Evolutionary conservation across 2,329 filamentous ascomycete genomes (phyloP).

Genomic region (Aspergillaceae sp.): DNA sequence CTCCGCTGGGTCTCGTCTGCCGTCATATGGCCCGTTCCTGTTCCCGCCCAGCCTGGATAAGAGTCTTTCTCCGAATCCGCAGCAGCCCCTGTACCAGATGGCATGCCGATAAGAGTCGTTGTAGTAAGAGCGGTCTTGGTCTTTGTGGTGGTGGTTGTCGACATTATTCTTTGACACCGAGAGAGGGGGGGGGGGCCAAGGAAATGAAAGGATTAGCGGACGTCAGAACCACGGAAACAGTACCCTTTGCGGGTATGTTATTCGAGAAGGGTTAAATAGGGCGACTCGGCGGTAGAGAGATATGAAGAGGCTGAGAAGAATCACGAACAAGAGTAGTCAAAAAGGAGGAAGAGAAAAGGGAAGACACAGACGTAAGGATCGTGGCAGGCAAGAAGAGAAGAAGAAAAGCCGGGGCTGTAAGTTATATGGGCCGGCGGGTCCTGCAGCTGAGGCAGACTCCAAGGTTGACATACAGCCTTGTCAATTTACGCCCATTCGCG

Average conservation of each 20-base stretch:
- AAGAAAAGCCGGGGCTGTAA: too few relatives aligned
- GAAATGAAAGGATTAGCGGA: constrained; percentile 8
- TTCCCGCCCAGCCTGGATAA: constrained; percentile 34
- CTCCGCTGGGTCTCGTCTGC: constrained; percentile 29
- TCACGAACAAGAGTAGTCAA: constrained; percentile 1
- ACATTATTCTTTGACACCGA: constrained; percentile 12
- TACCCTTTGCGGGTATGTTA: neutral
- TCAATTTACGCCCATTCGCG: too few relatives aligned
- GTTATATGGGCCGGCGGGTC: too few relatives aligned
- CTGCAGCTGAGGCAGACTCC: too few relatives aligned
- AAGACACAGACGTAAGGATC: constrained; percentile 1
- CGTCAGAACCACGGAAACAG: constrained; percentile 2
- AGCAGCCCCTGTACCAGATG: constrained; percentile 15
- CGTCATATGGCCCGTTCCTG: constrained; percentile 14
- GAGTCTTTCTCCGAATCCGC: constrained; percentile 16
- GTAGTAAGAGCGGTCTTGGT: constrained; percentile 17
- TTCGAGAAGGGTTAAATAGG: neutral
- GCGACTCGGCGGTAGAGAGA: too few relatives aligned
- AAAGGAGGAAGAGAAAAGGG: constrained; percentile 5
- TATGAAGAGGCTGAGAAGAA: too few relatives aligned
- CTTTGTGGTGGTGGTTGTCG: constrained; percentile 15
- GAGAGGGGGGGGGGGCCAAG: constrained; percentile 5
- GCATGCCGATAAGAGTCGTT: constrained; percentile 24
- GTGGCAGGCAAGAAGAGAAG: too few relatives aligned
- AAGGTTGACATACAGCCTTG: too few relatives aligned